Base-by-base conservation (phyloP, 2,329 filamentous ascomycete species). In the Gaeumannomyces sp. region DNA sequence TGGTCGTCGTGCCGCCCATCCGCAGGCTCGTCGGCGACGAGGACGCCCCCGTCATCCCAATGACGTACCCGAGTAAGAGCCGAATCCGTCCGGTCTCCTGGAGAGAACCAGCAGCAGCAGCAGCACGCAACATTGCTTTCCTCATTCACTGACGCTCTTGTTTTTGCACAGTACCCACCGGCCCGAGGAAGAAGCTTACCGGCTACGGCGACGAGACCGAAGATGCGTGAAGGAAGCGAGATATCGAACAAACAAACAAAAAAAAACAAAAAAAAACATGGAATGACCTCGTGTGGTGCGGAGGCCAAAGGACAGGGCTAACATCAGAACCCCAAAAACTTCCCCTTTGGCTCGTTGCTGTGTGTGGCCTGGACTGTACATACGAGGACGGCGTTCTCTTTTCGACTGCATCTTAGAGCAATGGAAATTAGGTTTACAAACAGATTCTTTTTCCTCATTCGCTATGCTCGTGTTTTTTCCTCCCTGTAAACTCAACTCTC, bases 31-130 rank as follows among this genome's bases (percentile, higher is more conserved):
- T 96, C 65, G 93, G 93, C 71, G 92, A 97, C 75, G 79, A 87
- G 71, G 84, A 88, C 71, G 85, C 89, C 68, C 80, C 85, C 68
- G 85, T 82, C 65, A 88, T 98, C 69, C 95, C 95, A 38, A 80
- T 93, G 77, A 96, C 93, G 75, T 99, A 98, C 82, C 95, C 95
- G 67, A 86, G 94, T 98, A 85, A 76, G 92, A 85, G 5, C 4
- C 35, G 6, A 8, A 31, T 31, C 31, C 31, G 31, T 31, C 31
- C 31, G 8, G 31, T 31, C 31, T 31, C 8, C 4, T 31, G 31
- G 31, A 31, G 3, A 56, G 25, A 62, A 33, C 33, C 11, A 11
- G 4, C 33, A 38, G 13, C 60, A 28, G 4, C 60, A 45, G 8
- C 60, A 53, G 27, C 16, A 50, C 25, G 27, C 22, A 28, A 19